Evolutionary conservation across 2,329 filamentous ascomycete species (phyloP).

Genomic region (Rugonectria rugulosa): DNA sequence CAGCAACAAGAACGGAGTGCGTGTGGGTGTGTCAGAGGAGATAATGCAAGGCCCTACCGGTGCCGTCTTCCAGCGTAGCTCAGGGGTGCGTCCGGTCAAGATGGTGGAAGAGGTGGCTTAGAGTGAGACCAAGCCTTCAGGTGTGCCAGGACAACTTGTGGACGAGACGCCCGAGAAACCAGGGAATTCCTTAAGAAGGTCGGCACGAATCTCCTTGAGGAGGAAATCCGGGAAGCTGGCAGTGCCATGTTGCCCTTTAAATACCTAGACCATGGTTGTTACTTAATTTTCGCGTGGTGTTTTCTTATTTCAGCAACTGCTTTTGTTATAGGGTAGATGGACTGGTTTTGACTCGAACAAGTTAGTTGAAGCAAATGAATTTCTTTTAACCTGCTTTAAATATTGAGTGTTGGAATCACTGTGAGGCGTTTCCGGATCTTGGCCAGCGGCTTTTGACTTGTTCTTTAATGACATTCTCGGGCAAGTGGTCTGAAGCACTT

Average conservation of each 20-base stretch:
- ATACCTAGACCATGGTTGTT: no score
- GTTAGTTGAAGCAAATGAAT: background rate
- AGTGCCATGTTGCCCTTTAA: no score
- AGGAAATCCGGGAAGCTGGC: no score
- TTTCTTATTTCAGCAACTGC: background rate
- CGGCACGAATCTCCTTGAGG: no score
- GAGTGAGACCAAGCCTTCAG: background rate
- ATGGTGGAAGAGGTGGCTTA: conserved; percentile 64
- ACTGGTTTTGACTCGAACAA: background rate
- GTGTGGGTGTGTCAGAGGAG: conserved; percentile 71
- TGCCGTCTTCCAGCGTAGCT: conserved; percentile 57
- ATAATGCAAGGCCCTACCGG: conserved; percentile 71
- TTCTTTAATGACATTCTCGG: no score
- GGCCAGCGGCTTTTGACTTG: no score
- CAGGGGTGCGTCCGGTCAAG: conserved; percentile 50
- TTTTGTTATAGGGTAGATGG: background rate
- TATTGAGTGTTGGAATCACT: no score
- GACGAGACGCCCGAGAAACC: background rate
- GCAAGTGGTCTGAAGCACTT: no score
- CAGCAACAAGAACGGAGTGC: conserved; percentile 69
- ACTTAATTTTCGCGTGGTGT: background rate
- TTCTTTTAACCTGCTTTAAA: no score
- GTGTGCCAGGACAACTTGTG: no score
- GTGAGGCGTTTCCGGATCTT: no score
- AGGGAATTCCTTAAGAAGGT: no score